These are phyloP conservation scores for Trichoderma aggressivum DNA, from an alignment of 2,329 filamentous ascomycete species.

Conservation along the genomic window DNA sequence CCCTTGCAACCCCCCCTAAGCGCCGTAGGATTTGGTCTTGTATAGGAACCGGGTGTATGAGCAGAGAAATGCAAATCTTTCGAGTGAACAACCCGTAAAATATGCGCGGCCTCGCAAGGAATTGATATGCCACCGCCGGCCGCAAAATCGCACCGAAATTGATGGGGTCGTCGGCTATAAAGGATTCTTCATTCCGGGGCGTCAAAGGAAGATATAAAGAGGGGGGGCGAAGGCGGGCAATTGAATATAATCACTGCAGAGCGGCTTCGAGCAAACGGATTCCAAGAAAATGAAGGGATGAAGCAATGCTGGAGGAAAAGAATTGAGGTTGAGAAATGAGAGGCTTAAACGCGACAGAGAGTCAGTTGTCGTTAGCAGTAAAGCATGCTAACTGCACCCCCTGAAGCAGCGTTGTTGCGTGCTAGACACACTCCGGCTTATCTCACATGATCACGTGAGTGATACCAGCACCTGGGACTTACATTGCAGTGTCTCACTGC, in stretches of 20 bases:
- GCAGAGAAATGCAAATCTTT: background rate
- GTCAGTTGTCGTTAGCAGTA: background rate
- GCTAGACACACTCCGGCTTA: background rate
- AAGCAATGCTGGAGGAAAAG: background rate
- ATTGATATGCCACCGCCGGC: background rate
- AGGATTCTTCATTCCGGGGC: background rate
- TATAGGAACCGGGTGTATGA: background rate
- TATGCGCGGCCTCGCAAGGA: background rate
- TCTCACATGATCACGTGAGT: background rate
- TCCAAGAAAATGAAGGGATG: background rate
- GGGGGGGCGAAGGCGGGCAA: background rate
- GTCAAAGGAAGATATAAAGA: background rate
- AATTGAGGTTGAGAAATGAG: background rate
- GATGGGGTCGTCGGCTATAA: background rate
- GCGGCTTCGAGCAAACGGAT: background rate
- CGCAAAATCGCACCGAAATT: background rate
- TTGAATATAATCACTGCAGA: background rate
- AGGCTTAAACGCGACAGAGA: slow-evolving; percentile 7
- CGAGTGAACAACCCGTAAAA: background rate
- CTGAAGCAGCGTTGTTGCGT: background rate
- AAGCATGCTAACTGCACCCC: slow-evolving; percentile 13
- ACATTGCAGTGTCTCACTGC: background rate
- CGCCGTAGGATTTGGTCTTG: background rate
- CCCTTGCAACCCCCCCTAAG: background rate
- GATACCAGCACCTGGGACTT: background rate